Evolutionary conservation across 352 stramenopile genomes (phyloP), one percentile per base, ranked within the genome.

Genomic region (Chrysophaeum taylorii): DNA sequence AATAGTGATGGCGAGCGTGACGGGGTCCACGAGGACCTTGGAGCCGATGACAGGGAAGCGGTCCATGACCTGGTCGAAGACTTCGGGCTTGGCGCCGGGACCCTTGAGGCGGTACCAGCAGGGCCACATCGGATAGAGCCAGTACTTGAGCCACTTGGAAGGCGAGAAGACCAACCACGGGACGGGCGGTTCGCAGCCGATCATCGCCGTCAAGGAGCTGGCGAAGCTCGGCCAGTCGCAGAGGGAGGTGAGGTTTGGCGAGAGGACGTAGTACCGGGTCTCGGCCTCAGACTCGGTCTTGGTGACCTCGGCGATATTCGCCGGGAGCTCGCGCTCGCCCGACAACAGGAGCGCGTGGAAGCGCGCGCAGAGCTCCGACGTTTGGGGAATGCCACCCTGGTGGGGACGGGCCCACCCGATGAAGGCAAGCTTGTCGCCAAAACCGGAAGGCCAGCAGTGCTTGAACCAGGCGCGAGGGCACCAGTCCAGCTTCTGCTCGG

Each of bases 331-430:
- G 31, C 14, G 4, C 27, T 67, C 16, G 12, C 45, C 67, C 1
- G 42, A 50, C 9, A 35, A 37, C 4, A 73, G 41, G n/a, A 68
- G n/a, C 25, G 68, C 68, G 38, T 53, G 35, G 36, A 69, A 69
- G 31, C 68, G 50, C 1, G 68, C 27, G n/a, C 52, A n/a, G n/a
- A 73, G 21, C 68, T 73, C 68, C n/a, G 41, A 54, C n/a, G 38
- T 53, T 43, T 73, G 68, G 18, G 68, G 68, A 33, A 73, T 69
- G 33, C 68, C 68, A 23, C 68, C 68, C 23, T 61, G 52, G 57
- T 48, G 35, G 27, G 48, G 48, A 7, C 68, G 50, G 25, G 68
- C 48, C 5, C 25, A 68, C 18, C 68, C 68, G 14, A 73, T 14
- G 68, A 73, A 68, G 25, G 52, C 68, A 23, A 73, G 45, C n/a